Evolutionary conservation across 441 rosid species (phyloP).

Genomic region (Macaranga tanarius): DNA sequence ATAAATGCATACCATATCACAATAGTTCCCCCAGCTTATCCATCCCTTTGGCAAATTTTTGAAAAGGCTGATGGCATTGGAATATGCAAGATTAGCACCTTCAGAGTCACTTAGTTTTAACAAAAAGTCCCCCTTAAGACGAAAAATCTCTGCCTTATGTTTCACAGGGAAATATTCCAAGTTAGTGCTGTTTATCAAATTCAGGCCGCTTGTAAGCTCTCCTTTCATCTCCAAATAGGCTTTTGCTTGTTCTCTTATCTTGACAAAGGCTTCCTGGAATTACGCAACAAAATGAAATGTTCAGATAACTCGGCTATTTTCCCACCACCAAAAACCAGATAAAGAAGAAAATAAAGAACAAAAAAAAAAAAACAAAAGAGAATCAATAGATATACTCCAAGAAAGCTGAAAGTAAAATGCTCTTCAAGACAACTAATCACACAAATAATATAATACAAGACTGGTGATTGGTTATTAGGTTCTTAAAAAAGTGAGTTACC

Average conservation of each 20-base stretch:
- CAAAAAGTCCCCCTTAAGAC: constrained; percentile 86
- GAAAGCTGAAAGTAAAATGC: background rate
- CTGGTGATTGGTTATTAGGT: background rate
- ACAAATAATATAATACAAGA: background rate
- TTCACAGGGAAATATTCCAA: constrained; percentile 85
- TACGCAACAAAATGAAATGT: constrained; percentile 27
- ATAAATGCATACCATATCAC: constrained; percentile 75
- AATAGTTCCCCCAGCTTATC: constrained; percentile 99
- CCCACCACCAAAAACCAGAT: background rate
- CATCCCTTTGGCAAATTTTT: constrained; percentile 96
- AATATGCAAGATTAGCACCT: constrained; percentile 81
- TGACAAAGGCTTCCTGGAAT: constrained; percentile 94
- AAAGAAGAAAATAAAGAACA: background rate
- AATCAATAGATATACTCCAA: too few species aligned
- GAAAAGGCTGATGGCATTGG: constrained; percentile 82
- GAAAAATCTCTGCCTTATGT: constrained; percentile 85
- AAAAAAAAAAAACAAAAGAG: background rate
- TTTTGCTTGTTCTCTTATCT: constrained; percentile 97
- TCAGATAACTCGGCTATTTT: constrained; percentile 16
- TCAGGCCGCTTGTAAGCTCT: constrained; percentile 81
- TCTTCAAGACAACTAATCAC: background rate
- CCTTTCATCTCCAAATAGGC: constrained; percentile 87
- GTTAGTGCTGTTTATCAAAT: constrained; percentile 84
- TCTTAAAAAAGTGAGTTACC: background rate
- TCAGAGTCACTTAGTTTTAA: constrained; percentile 77